phyloP scores from a whole-genome alignment of 495 filamentous ascomycete genomes.

The Neurospora cerealis region DNA sequence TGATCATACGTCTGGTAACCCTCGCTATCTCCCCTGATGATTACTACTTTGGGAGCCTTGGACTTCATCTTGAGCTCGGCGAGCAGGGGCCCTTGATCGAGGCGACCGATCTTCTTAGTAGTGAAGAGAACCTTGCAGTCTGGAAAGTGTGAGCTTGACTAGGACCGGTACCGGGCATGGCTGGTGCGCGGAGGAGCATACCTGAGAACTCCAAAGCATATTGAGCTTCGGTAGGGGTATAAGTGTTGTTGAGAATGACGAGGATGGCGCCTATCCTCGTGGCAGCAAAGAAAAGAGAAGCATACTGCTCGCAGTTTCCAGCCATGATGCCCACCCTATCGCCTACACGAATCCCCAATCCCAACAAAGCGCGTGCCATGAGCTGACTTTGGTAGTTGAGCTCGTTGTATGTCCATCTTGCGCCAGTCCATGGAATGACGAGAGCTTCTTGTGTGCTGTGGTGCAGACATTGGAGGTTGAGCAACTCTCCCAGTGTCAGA shows the following conservation, averaged over 20 bases:
- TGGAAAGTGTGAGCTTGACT: conserved; percentile 7
- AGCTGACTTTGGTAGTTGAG: conserved; percentile 50
- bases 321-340: conserved; percentile 62
- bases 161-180: background rate
- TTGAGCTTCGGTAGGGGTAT: conserved; percentile 52
- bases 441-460: conserved; percentile 50
- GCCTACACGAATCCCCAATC: conserved; percentile 49
- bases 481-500: conserved; percentile 50
- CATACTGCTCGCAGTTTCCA: conserved; percentile 63
- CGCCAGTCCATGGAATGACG: conserved; percentile 56
- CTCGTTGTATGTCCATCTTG: conserved; percentile 56
- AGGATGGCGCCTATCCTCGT: conserved; percentile 55
- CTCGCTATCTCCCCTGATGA: conserved; percentile 42
- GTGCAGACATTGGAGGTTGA: conserved; percentile 52
- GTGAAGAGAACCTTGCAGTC: conserved; percentile 56
- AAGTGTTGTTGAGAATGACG: conserved; percentile 64
- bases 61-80: conserved; percentile 32
- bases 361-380: conserved; percentile 48
- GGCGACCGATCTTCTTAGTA: conserved; percentile 48
- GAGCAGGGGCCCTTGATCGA: conserved; percentile 46
- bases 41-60: conserved; percentile 37
- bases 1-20: conserved; percentile 43
- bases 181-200: conserved; percentile 17
- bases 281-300: conserved; percentile 57
- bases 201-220: conserved; percentile 56